Evolutionary conservation across 2,329 filamentous ascomycete species (phyloP).

Genomic region (Hirsutella minnesotensis): DNA sequence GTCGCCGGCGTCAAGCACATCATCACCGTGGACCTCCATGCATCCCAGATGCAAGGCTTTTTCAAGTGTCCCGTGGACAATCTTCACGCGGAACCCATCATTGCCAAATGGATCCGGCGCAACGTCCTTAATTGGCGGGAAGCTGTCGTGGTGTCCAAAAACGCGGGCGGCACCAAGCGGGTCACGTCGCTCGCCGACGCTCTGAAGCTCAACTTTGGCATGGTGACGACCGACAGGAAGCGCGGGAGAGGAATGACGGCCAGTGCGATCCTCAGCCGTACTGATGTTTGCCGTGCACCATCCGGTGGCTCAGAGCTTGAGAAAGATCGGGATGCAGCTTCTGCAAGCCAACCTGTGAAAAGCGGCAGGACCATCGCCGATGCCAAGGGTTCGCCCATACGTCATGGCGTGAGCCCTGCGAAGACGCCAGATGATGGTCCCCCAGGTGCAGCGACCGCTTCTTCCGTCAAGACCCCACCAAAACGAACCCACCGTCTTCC

Average conservation of each 20-base stretch:
- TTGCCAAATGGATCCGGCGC: conserved; percentile 87
- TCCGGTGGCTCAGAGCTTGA: conserved; percentile 3
- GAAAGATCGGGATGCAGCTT: conserved; percentile 9
- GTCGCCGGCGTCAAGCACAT: conserved; percentile 95
- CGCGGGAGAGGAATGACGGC: conserved; percentile 60
- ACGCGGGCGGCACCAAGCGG: conserved; percentile 91
- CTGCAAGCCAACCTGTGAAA: conserved; percentile 10
- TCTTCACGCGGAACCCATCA: conserved; percentile 86
- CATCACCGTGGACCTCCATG: conserved; percentile 92
- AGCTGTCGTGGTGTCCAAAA: conserved; percentile 95
- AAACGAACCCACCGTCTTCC: conserved; percentile 14
- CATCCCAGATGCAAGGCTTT: conserved; percentile 98
- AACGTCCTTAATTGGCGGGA: conserved; percentile 83
- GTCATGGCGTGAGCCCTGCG: conserved; percentile 14
- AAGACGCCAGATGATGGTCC: conserved; percentile 7
- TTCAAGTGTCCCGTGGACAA: conserved; percentile 98
- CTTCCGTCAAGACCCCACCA: conserved; percentile 10
- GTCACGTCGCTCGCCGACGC: conserved; percentile 94
- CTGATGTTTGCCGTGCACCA: conserved; percentile 35
- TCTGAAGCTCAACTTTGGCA: conserved; percentile 92
- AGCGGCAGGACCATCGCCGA: conserved; percentile 26
- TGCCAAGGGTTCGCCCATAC: conserved; percentile 30
- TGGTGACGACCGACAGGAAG: conserved; percentile 77
- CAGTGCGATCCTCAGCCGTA: conserved; percentile 62
- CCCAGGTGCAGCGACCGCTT: conserved; percentile 5